Conservation (phyloP, 805 yeast species). For the Huiozyma sinensis region DNA sequence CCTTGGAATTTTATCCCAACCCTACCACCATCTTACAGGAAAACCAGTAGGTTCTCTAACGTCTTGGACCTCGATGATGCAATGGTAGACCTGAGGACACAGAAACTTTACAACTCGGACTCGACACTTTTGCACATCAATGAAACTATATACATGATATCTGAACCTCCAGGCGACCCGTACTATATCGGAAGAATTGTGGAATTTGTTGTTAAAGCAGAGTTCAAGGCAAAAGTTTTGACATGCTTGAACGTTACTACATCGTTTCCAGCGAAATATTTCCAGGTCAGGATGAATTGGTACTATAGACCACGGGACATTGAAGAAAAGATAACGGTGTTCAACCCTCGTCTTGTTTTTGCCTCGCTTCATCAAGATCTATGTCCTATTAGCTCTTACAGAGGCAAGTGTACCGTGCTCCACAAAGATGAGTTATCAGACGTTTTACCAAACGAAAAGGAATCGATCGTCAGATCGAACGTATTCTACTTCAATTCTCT, state of each 20-base stretch:
- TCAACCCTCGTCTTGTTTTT: constrained; percentile 64
- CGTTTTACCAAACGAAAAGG: constrained; percentile 30
- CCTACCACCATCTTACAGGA: constrained; percentile 23
- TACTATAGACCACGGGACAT: constrained; percentile 82
- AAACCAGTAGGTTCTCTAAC: constrained; percentile 27
- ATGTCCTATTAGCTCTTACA: constrained; percentile 62
- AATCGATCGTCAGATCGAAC: constrained; percentile 47
- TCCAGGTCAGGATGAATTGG: constrained; percentile 73
- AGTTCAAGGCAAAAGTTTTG: constrained; percentile 11
- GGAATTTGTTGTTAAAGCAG: constrained; percentile 43
- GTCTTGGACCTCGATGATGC: constrained; percentile 33
- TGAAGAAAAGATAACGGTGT: constrained; percentile 38
- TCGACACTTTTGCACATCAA: constrained; percentile 19
- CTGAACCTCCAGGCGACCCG: constrained; percentile 93
- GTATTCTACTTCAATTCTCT: constrained; percentile 76
- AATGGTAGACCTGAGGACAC: constrained; percentile 21
- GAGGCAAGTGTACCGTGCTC: constrained; percentile 66
- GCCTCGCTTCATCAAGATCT: constrained; percentile 81
- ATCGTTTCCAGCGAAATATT: constrained; percentile 41
- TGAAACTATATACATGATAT: constrained; percentile 70
- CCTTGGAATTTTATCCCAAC: constrained; percentile 26
- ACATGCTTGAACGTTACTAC: constrained; percentile 7
- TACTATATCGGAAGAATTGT: constrained; percentile 78
- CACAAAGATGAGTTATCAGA: constrained; percentile 59
- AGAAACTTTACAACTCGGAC: constrained; percentile 14